These are phyloP conservation scores for Entomophthora muscae DNA, from an alignment of 371 early-diverging fungal species.

Conservation along the genomic window DNA sequence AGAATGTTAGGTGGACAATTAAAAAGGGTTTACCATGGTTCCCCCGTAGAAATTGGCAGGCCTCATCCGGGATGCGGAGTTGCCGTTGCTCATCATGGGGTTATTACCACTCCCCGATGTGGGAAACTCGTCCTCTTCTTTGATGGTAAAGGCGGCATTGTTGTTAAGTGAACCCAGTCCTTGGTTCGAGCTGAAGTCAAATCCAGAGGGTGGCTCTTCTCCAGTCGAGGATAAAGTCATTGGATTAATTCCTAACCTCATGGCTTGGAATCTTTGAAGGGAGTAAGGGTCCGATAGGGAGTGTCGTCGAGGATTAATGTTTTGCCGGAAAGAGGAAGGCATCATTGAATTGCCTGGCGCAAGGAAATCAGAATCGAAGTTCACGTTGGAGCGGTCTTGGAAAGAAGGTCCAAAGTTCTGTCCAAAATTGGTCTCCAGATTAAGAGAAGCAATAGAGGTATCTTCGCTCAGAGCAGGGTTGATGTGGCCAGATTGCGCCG, in stretches of 20 bases:
- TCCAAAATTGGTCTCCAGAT: constrained; percentile 1
- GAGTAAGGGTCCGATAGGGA: constrained; percentile 11
- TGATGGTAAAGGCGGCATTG: neutral
- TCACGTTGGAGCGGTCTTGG: constrained; percentile 3
- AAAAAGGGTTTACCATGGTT: neutral
- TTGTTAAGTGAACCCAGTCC: neutral
- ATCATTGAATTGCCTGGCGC: neutral
- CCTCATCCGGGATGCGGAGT: neutral
- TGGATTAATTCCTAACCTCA: constrained; percentile 6
- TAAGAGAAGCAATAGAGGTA: neutral
- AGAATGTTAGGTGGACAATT: neutral
- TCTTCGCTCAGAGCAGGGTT: neutral
- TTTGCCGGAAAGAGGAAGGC: neutral
- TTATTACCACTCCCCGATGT: neutral
- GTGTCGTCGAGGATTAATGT: constrained; percentile 6
- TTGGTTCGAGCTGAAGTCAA: neutral
- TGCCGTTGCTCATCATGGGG: neutral
- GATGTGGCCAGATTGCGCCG: neutral
- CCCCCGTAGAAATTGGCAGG: neutral
- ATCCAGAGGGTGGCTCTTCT: neutral
- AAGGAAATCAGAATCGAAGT: constrained; percentile 5
- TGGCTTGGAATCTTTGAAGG: constrained; percentile 7
- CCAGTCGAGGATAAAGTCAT: neutral
- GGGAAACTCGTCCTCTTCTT: neutral
- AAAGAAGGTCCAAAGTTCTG: neutral